Conservation (phyloP, 345 rosid genomes). For the Psidium guajava region DNA sequence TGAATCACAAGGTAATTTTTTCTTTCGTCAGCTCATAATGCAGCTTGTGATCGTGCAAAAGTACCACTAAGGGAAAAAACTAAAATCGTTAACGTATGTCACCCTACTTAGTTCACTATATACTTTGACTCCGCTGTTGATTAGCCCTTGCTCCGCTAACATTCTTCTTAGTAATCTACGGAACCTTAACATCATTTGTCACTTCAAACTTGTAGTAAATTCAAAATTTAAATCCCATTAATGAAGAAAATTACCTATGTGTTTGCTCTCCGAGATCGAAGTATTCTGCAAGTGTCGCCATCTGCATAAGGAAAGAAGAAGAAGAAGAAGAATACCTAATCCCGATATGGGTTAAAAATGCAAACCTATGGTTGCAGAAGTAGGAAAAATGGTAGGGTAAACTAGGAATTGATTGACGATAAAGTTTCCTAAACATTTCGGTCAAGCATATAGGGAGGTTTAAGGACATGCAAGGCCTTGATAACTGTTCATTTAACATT, state of each 20-base stretch:
- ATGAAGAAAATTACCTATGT: neutral
- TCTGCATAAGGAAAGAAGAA: neutral
- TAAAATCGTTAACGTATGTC: neutral
- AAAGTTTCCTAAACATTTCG: neutral
- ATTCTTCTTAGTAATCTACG: neutral
- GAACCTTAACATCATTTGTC: neutral
- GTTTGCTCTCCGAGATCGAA: neutral
- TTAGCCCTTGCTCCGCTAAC: neutral
- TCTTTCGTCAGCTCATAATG: neutral
- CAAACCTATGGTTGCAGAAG: no score
- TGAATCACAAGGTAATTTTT: neutral
- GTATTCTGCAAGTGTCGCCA: neutral
- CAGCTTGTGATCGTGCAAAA: neutral
- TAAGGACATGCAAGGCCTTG: neutral
- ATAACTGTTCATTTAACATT: neutral
- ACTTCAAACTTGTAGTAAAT: neutral
- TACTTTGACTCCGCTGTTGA: neutral
- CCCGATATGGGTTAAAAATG: no score
- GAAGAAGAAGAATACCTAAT: no score
- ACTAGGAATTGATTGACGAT: neutral
- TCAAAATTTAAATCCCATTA: neutral
- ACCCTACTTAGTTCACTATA: neutral
- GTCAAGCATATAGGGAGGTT: neutral
- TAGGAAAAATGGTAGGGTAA: no score
- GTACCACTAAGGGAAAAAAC: neutral